These are phyloP conservation scores for Penicillium cataractarum DNA, from an alignment of 495 filamentous ascomycete species.

Conservation along the genomic window DNA sequence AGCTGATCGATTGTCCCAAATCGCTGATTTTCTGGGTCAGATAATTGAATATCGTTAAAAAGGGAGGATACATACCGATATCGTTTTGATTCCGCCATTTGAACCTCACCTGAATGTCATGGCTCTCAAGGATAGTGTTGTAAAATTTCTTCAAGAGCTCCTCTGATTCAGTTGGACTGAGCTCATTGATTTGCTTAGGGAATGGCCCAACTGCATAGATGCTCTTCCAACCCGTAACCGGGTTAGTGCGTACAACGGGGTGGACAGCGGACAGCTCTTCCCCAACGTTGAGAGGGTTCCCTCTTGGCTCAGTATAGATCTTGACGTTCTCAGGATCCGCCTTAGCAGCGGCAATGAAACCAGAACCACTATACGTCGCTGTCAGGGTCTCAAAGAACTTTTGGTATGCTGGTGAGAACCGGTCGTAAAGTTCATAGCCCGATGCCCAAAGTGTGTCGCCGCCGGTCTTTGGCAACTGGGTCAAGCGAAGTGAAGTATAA, in stretches of 20 bases:
- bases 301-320: constrained; percentile 57
- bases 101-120: constrained; percentile 73
- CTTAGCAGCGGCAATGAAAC: constrained; percentile 56
- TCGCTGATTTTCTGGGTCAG: constrained; percentile 44
- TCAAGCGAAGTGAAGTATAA: constrained; percentile 64
- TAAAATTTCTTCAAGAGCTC: constrained; percentile 39
- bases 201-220: constrained; percentile 69
- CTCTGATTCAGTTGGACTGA: constrained; percentile 40
- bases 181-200: constrained; percentile 64
- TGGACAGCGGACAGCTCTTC: constrained; percentile 63
- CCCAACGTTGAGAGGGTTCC: constrained; percentile 67
- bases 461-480: constrained; percentile 68
- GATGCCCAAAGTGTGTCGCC: constrained; percentile 61
- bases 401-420: constrained; percentile 64
- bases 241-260: constrained; percentile 76
- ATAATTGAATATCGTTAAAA: neutral
- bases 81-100: constrained; percentile 63
- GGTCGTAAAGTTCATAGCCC: constrained; percentile 60
- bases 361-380: constrained; percentile 58
- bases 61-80: constrained; percentile 37
- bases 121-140: constrained; percentile 68
- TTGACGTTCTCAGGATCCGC: constrained; percentile 46
- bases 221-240: constrained; percentile 76
- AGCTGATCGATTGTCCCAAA: constrained; percentile 75
- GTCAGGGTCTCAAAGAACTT: constrained; percentile 69